Base-by-base conservation (phyloP, 2,329 filamentous ascomycete species). In the Microsporum canis region DNA sequence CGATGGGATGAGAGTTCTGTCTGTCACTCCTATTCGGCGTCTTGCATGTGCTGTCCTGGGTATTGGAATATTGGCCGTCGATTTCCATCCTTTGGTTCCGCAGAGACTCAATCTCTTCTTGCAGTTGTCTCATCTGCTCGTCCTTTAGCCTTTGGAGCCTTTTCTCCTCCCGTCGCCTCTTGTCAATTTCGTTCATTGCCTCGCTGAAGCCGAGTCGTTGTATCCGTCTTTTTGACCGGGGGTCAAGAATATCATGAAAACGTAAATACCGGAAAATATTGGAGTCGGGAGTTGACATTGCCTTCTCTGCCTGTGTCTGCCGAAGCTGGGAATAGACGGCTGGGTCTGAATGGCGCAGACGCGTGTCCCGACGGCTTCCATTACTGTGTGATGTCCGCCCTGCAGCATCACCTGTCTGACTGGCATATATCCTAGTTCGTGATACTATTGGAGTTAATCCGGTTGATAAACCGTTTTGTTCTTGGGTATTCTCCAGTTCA, bases 201-300 rank as follows among this genome's bases (percentile, higher is more conserved):
- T 78, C 73, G 60, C 77, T 79, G 55, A 80, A 65, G 3, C 77
- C 75, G 58, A 74, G 71, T 10, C 78, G 73, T 36, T 71, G 68
- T 51, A 80, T 75, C 38, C 76, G 72, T 41, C 78, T 71, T 63
- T 74, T 73, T 1, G 73, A 73, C 23, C 78, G 70, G 4, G 68
- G 65, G 58, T 78, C 75, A 27, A 80, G 65, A 1, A 75, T 71
- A 61, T 79, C 74, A 10, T 73, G 71, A 43, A 78, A 66, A 12
- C 78, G 76, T 6, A 74, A 73, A 60, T 78, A 79, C 57, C 63
- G 64, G 33, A 60, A 63, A 4, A 55, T 57, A 36, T 59, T 59
- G 23, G 55, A 29, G 14, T 61, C 57, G 5, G 58, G 43, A 8
- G 39, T 34, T 6, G 58, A 62, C 53, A 59, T 8, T 8, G 31